Evolutionary conservation across 768 basidiomycete species (phyloP), one percentile per base, ranked within the genome.

Genomic region (Calocybe cyanea): DNA sequence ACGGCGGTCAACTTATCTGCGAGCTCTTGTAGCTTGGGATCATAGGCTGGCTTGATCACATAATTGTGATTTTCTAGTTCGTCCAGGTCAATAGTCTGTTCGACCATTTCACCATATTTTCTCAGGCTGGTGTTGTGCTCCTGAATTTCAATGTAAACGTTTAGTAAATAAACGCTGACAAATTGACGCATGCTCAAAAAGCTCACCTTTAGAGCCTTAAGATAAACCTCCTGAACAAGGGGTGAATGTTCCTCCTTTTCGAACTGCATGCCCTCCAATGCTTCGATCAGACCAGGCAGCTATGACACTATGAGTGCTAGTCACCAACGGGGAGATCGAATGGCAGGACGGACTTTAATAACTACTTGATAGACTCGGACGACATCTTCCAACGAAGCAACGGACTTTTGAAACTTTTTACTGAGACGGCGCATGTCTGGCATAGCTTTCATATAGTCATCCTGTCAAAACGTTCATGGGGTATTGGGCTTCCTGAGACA

Each of bases 321-420:
- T 6, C 25, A 28, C 25, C 5, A 28, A 19, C 28, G 17, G 14
- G 38, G 8, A 25, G 38, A 28, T 8, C 43, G 2, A 15, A 45
- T 21, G 25, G 25, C 20, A 15, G 17, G 7, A 45, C 61, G 38
- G 45, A 92, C 92, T 71, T 89, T 89, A 19, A 87, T 63, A 1
- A 93, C 82, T 1, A 94, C 92, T 62, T 99, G 95, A 61, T 97
- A 97, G 0, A 95, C 86, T 1, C 95, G 81, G 8, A 98, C 92
- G 6, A 98, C 92, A 56, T 99, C 94, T 57, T 98, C 93, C 4
- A 99, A 76, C 0, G 82, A 81, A 0, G 93, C 93, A 4, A 80
- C 75, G 0, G 81, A 76, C 52, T 86, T 87, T 63, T 91, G 86
- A 66, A 99, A 94, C 14, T 88, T 80, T 62, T 98, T 98, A 58